Evolutionary conservation across 2,329 filamentous ascomycete species (phyloP), one percentile per base, ranked within the genome.

Genomic region (Cladophialophora exuberans): DNA sequence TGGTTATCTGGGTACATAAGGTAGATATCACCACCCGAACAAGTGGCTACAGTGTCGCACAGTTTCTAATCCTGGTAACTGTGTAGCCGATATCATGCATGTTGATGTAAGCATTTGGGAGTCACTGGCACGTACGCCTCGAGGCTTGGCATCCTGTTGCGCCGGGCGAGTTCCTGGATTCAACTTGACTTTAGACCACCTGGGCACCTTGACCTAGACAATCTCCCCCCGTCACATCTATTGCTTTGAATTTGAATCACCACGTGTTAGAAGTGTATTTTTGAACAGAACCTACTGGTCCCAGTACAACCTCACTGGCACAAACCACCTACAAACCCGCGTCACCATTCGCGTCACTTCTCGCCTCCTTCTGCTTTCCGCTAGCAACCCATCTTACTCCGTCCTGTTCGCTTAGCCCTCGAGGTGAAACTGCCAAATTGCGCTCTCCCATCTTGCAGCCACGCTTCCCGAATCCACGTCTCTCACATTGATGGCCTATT

Each of bases 401-500:
- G n/a, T n/a, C n/a, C n/a, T 49, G 17, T 52, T 52, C 47, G 53
- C 52, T 45, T 52, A 52, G 36, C 35, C 28, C 15, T 26, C 41
- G 25, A 31, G 39, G 43, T 31, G 43, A 53, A 47, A 47, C 50
- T 25, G 6, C 30, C 39, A 52, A 31, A 45, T 31, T 26, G 41
- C 49, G 41, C 22, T 41, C 30, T 31, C 38, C 39, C 13, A 22
- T 45, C 18, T 46, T 10, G 13, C 47, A 30, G n/a, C 39, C n/a
- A 51, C 15, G 38, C 30, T 39, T 25, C 17, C 13, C 46, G 35
- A 38, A 15, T 41, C 38, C 22, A 17, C 36, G 4, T 22, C n/a
- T 42, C 23, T 54, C 41, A 46, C 30, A 42, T 59, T 59, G 47
- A 59, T 59, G 56, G 56, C 52, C 47, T 26, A 39, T 52, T 25